These are phyloP conservation scores for Pestalotiopsis sp. DNA, from an alignment of 2,329 filamentous ascomycete species.

Conservation along the genomic window DNA sequence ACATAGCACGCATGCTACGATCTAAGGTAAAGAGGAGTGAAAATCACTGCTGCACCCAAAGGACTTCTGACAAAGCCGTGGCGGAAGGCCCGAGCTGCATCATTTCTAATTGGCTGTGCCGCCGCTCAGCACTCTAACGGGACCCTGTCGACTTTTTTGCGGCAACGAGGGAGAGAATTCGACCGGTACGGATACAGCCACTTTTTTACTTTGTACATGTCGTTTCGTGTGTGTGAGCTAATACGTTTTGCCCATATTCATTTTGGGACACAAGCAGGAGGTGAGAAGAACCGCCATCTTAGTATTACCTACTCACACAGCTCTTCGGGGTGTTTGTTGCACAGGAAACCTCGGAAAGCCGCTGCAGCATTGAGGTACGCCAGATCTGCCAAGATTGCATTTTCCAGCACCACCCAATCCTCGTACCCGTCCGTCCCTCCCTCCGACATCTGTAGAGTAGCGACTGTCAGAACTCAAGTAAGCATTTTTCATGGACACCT, in stretches of 20 bases:
- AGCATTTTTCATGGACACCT: neutral
- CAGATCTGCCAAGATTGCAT: slow-evolving; percentile 12
- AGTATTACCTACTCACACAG: neutral
- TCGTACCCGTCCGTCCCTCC: neutral
- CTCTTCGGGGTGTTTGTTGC: neutral
- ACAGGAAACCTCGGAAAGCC: neutral
- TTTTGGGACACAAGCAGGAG: neutral
- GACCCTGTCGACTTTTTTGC: neutral
- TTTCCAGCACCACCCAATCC: neutral
- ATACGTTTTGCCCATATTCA: neutral
- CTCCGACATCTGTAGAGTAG: neutral
- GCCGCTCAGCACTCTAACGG: neutral
- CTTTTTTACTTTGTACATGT: neutral
- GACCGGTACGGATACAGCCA: neutral
- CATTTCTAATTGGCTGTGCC: neutral
- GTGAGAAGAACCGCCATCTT: neutral
- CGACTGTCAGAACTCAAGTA: neutral
- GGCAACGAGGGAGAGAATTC: neutral
- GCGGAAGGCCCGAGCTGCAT: neutral
- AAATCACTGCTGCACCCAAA: neutral
- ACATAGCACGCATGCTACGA: neutral
- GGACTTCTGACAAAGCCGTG: neutral
- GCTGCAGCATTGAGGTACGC: slow-evolving; percentile 5
- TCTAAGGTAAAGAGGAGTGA: neutral
- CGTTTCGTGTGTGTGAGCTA: neutral